Percentiles rank a stretch among this genome's conserved stretches.
These are phyloP conservation scores for Microdochium nivale DNA, from an alignment of 2,329 filamentous ascomycete genomes.

Conservation along the genomic window DNA sequence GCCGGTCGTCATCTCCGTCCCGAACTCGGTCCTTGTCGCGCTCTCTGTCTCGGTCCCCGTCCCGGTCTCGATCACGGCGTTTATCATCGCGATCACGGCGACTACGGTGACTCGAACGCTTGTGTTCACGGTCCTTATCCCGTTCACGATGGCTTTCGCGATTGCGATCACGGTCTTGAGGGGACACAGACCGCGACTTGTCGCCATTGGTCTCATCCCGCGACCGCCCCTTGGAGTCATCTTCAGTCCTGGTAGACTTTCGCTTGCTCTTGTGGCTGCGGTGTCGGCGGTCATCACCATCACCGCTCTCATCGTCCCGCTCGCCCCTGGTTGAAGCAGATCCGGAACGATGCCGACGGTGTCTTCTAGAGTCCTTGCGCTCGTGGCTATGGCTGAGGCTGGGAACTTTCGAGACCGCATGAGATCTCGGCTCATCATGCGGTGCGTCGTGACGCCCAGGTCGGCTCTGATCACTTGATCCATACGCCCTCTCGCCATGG, in stretches of 20 bases:
- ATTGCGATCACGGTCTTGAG: slow-evolving; percentile 33
- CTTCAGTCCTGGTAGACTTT: slow-evolving; percentile 35
- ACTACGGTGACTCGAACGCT: slow-evolving; percentile 49
- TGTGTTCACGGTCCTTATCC: slow-evolving; percentile 13
- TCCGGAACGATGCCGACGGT: slow-evolving; percentile 46
- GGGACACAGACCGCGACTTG: slow-evolving; percentile 57
- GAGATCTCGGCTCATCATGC: slow-evolving; percentile 17
- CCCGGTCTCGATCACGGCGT: slow-evolving; percentile 31
- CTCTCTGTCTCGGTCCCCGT: slow-evolving; percentile 37
- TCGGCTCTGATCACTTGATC: slow-evolving; percentile 12
- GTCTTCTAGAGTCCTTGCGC: slow-evolving; percentile 37
- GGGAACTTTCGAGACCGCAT: slow-evolving; percentile 24
- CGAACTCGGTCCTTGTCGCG: slow-evolving; percentile 21
- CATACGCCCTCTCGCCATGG: slow-evolving; percentile 10
- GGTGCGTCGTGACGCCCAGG: slow-evolving; percentile 17
- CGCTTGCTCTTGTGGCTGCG: slow-evolving; percentile 38
- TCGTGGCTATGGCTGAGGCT: slow-evolving; percentile 32
- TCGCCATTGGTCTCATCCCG: slow-evolving; percentile 37
- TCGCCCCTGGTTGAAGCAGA: slow-evolving; percentile 37
- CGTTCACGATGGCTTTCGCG: neutral
- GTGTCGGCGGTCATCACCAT: slow-evolving; percentile 31
- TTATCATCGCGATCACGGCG: slow-evolving; percentile 47
- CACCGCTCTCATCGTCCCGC: slow-evolving; percentile 22
- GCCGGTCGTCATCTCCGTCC: slow-evolving; percentile 24
- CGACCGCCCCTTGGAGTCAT: slow-evolving; percentile 28